Evolutionary conservation across 768 basidiomycete genomes (phyloP).

Genomic region (Phylloporus arenicola): DNA sequence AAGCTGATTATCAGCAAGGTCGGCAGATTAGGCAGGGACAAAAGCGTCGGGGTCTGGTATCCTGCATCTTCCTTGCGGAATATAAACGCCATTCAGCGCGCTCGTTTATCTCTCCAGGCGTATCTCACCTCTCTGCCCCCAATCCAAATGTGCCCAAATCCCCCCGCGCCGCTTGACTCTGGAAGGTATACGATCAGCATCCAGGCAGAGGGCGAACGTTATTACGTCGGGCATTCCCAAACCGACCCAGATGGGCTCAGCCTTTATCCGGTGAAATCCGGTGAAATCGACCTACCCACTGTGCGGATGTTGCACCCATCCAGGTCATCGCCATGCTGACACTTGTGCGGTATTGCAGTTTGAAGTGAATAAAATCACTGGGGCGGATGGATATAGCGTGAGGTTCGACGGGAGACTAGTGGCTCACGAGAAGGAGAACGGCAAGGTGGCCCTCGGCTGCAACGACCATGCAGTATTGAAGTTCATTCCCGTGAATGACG

Average conservation of each 20-base stretch:
- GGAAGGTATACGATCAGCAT: conserved; percentile 1
- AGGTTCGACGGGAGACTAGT: not conserved
- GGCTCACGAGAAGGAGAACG: not conserved
- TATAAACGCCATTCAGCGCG: not conserved
- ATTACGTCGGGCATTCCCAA: not conserved
- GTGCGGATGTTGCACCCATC: not conserved
- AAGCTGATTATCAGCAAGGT: not conserved
- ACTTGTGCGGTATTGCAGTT: not conserved
- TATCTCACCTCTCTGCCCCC: not conserved
- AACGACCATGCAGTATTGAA: not conserved
- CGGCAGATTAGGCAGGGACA: not conserved
- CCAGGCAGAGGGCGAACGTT: not conserved
- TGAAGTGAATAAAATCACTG: not conserved
- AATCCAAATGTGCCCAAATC: not conserved
- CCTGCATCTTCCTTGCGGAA: not conserved
- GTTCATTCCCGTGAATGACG: not conserved
- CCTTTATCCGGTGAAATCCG: not conserved
- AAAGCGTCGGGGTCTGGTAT: not conserved
- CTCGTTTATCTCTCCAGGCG: too few species aligned
- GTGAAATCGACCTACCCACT: not conserved
- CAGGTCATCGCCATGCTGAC: not conserved
- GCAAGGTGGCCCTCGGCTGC: not conserved
- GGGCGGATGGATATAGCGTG: too few species aligned
- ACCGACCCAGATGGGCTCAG: not conserved
- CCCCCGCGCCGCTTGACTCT: not conserved